Base-by-base conservation (phyloP, 345 rosid species). In the Rhodamnia rubescens region DNA sequence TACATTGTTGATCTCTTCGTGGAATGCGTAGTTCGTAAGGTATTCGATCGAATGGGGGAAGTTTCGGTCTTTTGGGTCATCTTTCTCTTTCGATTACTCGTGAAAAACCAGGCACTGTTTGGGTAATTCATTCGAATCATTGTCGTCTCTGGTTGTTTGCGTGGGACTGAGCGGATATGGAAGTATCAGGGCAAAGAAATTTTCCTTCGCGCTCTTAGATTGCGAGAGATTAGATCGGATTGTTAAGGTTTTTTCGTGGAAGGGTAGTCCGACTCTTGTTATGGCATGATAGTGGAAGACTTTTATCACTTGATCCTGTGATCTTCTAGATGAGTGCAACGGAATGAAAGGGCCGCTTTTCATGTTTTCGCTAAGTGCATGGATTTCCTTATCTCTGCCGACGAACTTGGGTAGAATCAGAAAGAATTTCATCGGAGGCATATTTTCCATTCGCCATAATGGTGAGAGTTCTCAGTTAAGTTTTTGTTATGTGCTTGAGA, bases 101-200 rank as follows among this genome's bases (percentile, higher is more conserved):
- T 0, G 26, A 0, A 36, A 69, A 36, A 8, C 24, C 47, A 0
- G 78, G 78, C 47, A 8, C 26, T 21, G 26, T 18, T 69, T 36
- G 78, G 7, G 47, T 32, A 69, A 36, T 69, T 36, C 78, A 2
- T 32, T 18, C 0, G 24, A 69, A 9, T 36, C 0, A 40, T 32
- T 4, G 44, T 32, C 0, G 32, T 32, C 0, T 16, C 22, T 16
- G 44, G 11, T 42, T 64, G 0, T 64, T 32, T 64, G 75, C 44
- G 36, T 64, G 44, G 75, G 44, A 64, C 42, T 0, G 75, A 16
- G 44, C 0, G 75, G 44, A 11, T 64, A 32, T 32, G 44, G 75
- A 64, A 32, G 75, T 32, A 64, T 4, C 44, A 8, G 16, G 13
- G 0, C 44, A 64, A 64, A 64, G 74, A 27, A 59, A 0, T 64